These are phyloP conservation scores for Fusarium ramigenum DNA, from an alignment of 2,329 filamentous ascomycete species.

Conservation along the genomic window DNA sequence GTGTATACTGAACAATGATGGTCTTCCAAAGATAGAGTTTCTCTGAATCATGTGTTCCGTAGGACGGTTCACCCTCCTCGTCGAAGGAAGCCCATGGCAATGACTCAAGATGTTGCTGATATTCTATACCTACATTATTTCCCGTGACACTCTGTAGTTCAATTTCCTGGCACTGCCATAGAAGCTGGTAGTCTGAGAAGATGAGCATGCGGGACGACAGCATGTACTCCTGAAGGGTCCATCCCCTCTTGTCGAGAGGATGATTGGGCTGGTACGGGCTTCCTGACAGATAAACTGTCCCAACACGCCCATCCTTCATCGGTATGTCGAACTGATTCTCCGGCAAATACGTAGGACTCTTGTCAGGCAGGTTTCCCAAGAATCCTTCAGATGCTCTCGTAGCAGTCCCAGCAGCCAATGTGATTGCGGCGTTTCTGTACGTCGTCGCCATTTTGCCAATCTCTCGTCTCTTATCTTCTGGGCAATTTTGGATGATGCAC, in stretches of 20 bases:
- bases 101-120: neutral
- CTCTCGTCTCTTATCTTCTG: neutral
- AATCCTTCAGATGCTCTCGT: neutral
- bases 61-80: rapidly evolving
- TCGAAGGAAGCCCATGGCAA: neutral
- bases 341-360: rapidly evolving
- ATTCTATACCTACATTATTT: rapidly evolving
- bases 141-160: neutral
- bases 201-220: neutral
- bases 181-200: neutral
- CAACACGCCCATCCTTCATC: rapidly evolving
- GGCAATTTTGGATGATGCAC: neutral
- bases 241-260: neutral
- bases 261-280: rapidly evolving
- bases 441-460: neutral
- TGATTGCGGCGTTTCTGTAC: neutral
- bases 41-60: neutral
- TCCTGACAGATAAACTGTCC: neutral
- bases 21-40: neutral
- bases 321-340: rapidly evolving
- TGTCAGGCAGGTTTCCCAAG: rapidly evolving
- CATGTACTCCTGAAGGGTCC: neutral
- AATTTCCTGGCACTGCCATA: neutral
- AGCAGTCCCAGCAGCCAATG: neutral
- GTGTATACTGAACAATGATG: rapidly evolving